Evolutionary conservation across 495 filamentous ascomycete species (phyloP), one percentile per base, ranked within the genome.

Genomic region (Podospora appendiculata): DNA sequence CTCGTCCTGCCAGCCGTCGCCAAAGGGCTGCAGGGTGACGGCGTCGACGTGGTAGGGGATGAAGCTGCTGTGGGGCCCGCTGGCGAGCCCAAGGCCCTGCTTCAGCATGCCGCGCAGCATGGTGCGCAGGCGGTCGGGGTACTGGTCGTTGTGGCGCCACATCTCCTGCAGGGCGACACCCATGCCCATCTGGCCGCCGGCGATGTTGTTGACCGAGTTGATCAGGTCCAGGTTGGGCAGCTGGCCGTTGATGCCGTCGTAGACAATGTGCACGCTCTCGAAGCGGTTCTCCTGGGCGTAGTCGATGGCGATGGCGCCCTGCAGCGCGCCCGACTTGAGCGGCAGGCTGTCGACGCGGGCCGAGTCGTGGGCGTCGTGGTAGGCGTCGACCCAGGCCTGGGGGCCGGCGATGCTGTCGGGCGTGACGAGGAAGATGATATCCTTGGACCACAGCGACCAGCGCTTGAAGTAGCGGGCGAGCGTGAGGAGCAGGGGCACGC

Each of bases 1-100:
- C 67, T 97, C 93, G 63, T 98, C 93, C 62, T 97, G 90, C 86
- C 89, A 92, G 36, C 94, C 94, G 17, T 90, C 76, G 13, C 93
- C 93, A 47, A 87, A 86, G 1, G 91, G 84, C 59, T 92, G 89
- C 41, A 98, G 72, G 0, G 92, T 98, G 54, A 98, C 86, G 4
- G 93, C 93, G 65, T 98, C 94, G 55, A 98, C 89, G 61, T 97
- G 93, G 65, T 97, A 98, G 1, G 93, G 92, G 62, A 98, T 95
- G 68, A 98, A 98, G 54, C 83, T 85, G 71, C 88, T 93, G 59
- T 98, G 93, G 2, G 92, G 84, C 9, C 93, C 93, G 11, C 87
- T 85, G n/a, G 90, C 87, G 58, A 90, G 84, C 3, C 93, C 93
- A 7, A 95, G 75, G 0, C 85, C 89, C 70, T 97, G 93, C 60